phyloP scores from a whole-genome alignment of 768 basidiomycete genomes.

The Mycena filopes region DNA sequence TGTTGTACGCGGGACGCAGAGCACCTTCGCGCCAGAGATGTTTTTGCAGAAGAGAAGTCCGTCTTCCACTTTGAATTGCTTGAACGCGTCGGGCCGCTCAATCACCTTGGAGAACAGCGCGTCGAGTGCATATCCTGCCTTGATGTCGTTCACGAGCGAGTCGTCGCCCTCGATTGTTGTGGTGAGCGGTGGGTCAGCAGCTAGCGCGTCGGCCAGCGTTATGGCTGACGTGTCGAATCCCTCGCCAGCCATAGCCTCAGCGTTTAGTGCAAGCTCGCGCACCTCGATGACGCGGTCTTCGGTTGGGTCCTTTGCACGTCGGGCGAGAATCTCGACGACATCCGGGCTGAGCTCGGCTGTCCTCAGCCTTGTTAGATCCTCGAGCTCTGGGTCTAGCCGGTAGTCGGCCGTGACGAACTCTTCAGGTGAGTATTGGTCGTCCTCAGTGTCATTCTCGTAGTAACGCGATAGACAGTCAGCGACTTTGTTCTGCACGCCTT shows the following conservation, averaged over 20 bases:
- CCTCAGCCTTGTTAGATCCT: not conserved
- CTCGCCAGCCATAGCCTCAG: not conserved
- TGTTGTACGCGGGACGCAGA: no score
- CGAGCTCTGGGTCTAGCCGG: not conserved
- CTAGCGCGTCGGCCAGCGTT: not conserved
- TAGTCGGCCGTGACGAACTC: not conserved
- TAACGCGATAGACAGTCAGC: no score
- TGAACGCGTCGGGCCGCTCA: no score
- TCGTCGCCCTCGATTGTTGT: not conserved
- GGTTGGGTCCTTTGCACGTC: not conserved
- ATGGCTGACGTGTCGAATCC: not conserved
- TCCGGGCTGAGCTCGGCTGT: not conserved
- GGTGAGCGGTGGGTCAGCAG: not conserved
- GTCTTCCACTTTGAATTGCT: no score
- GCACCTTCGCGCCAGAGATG: no score
- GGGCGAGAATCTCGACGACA: not conserved
- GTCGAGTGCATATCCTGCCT: not conserved
- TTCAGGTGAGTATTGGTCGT: not conserved
- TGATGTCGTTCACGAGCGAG: not conserved
- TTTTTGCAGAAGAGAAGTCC: no score
- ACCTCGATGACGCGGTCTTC: not conserved
- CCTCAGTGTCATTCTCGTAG: no score
- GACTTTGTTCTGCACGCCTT: no score
- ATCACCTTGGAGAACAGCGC: conserved; percentile 33
- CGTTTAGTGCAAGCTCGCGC: not conserved